Evolutionary conservation across 208 protist genomes (phyloP).

Genomic region (Acanthamoeba healyi): DNA sequence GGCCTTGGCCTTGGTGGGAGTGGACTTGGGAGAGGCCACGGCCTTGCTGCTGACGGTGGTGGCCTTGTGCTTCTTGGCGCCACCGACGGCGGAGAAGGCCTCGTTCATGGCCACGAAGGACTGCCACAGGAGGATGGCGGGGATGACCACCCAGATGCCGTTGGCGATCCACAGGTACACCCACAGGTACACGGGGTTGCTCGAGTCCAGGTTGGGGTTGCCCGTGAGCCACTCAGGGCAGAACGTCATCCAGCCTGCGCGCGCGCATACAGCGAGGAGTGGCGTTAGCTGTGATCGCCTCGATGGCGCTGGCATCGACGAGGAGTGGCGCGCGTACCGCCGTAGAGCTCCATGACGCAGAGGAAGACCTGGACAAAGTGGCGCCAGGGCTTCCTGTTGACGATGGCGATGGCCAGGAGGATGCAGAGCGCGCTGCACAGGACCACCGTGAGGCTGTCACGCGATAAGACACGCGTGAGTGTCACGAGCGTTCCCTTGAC

Average conservation of each 20-base stretch:
- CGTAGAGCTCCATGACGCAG: constrained; percentile 77
- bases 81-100: neutral
- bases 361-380: constrained; percentile 71
- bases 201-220: constrained; percentile 69
- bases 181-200: constrained; percentile 76
- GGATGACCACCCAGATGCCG: constrained; percentile 76
- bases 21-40: neutral
- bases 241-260: constrained; percentile 77
- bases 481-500: no score
- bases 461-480: no score
- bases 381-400: constrained; percentile 70
- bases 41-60: neutral
- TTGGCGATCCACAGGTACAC: constrained; percentile 77
- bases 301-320: no score
- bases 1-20: constrained; percentile 7
- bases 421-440: constrained; percentile 66
- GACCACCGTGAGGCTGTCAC: constrained; percentile 44
- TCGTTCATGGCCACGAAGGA: constrained; percentile 70
- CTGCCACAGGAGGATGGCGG: constrained; percentile 68
- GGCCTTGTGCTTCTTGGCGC: neutral
- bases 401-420: constrained; percentile 54
- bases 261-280: no score
- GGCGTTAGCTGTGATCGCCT: no score
- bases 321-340: neutral
- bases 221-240: constrained; percentile 75